phyloP scores from a whole-genome alignment of 805 yeast genomes.

The Priceomyces melissophilus region DNA sequence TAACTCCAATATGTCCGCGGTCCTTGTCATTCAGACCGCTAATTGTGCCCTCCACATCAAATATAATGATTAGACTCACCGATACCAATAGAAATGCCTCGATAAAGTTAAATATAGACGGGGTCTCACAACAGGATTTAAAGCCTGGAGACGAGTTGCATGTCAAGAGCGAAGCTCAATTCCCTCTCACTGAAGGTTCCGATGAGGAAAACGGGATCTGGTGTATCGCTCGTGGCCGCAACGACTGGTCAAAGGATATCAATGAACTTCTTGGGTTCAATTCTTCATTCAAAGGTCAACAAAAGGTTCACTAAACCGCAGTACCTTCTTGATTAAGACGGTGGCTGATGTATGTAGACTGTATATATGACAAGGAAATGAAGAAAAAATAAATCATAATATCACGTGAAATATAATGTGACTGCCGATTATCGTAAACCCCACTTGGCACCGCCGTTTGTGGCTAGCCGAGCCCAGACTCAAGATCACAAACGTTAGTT shows the following conservation, averaged over 20 bases:
- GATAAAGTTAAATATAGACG: slow-evolving; percentile 73
- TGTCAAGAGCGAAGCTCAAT: slow-evolving; percentile 49
- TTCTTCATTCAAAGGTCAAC: slow-evolving; percentile 57
- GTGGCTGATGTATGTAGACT: no score
- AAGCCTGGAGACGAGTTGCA: slow-evolving; percentile 77
- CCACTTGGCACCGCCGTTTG: no score
- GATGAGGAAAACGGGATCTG: slow-evolving; percentile 56
- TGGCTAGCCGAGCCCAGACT: no score
- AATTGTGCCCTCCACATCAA: slow-evolving; percentile 74
- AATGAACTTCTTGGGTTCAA: slow-evolving; percentile 88
- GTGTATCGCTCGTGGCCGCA: slow-evolving; percentile 79
- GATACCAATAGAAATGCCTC: slow-evolving; percentile 41
- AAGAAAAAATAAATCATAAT: no score
- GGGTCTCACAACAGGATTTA: slow-evolving; percentile 68
- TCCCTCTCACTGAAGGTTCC: not conserved
- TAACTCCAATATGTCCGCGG: slow-evolving; percentile 91
- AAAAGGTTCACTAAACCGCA: not conserved
- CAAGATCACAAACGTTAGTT: no score
- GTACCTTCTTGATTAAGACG: no score
- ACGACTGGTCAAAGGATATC: slow-evolving; percentile 90
- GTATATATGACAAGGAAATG: no score
- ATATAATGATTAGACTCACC: slow-evolving; percentile 60
- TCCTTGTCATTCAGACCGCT: slow-evolving; percentile 88
- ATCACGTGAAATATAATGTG: no score
- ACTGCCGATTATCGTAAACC: no score